Conservation (phyloP, 2,329 filamentous ascomycete genomes). For the Annulohypoxylon truncatum region DNA sequence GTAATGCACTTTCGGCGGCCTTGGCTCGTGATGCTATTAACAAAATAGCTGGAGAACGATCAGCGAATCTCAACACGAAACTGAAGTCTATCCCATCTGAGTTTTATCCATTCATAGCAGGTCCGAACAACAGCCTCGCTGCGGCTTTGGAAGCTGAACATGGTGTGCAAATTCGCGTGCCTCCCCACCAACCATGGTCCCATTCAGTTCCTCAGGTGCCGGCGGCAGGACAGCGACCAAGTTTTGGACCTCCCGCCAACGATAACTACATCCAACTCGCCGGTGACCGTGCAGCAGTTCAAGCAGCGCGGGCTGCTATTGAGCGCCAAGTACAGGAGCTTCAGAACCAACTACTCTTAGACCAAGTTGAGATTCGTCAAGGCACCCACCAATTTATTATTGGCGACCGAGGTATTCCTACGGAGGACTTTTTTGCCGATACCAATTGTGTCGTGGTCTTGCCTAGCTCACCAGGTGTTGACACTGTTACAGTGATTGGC, state of each 20-base stretch:
- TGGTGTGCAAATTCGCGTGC: conserved; percentile 84
- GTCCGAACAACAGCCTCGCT: conserved; percentile 76
- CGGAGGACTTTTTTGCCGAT: conserved; percentile 87
- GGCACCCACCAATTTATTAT: conserved; percentile 96
- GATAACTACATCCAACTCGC: conserved; percentile 85
- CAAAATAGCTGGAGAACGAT: conserved; percentile 87
- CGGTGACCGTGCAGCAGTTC: conserved; percentile 85
- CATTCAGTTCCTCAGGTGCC: conserved; percentile 74
- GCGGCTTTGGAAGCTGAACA: conserved; percentile 76
- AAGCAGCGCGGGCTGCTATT: conserved; percentile 82
- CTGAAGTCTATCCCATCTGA: conserved; percentile 87
- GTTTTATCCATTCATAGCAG: conserved; percentile 95
- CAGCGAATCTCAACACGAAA: conserved; percentile 83
- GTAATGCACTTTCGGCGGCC: conserved; percentile 87
- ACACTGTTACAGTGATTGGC: conserved; percentile 86
- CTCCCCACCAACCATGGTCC: conserved; percentile 81
- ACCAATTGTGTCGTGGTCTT: conserved; percentile 92
- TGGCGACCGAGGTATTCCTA: conserved; percentile 80
- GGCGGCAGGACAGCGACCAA: conserved; percentile 71
- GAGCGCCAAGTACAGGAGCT: conserved; percentile 83
- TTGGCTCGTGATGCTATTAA: conserved; percentile 86
- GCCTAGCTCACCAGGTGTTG: conserved; percentile 80
- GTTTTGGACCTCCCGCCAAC: conserved; percentile 75
- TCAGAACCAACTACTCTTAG: conserved; percentile 77
- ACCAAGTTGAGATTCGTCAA: conserved; percentile 84